Evolutionary conservation across 164 flowering plant genomes (phyloP).

Genomic region (Magnolia sinica): DNA sequence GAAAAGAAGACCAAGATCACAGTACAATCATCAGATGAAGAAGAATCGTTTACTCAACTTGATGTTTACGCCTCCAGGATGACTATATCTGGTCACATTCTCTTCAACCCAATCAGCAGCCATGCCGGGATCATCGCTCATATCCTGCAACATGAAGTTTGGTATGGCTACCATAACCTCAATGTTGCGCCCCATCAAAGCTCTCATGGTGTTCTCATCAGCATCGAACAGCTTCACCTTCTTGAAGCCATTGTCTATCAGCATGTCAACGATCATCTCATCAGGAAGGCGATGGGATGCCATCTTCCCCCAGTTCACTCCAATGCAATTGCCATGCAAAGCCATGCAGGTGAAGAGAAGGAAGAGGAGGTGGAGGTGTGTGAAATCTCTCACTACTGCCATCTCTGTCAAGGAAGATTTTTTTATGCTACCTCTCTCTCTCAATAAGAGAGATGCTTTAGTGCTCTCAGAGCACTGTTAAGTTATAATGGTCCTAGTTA

Average conservation of each 20-base stretch:
- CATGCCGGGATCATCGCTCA: slow-evolving; percentile 35
- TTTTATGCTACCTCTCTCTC: too few species aligned
- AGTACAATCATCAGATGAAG: neutral
- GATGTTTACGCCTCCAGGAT: slow-evolving; percentile 74
- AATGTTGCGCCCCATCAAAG: slow-evolving; percentile 60
- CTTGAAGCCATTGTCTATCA: slow-evolving; percentile 59
- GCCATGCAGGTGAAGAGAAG: slow-evolving; percentile 18
- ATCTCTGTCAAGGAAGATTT: too few species aligned
- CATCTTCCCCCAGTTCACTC: slow-evolving; percentile 92
- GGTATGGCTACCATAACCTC: slow-evolving; percentile 90
- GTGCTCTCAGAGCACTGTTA: too few species aligned
- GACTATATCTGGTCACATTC: slow-evolving; percentile 61
- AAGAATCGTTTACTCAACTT: slow-evolving; percentile 30
- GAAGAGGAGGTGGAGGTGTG: slow-evolving; percentile 1
- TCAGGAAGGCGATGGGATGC: slow-evolving; percentile 67
- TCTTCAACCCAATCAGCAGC: slow-evolving; percentile 77
- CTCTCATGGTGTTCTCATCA: slow-evolving; percentile 50
- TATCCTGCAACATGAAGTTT: slow-evolving; percentile 57
- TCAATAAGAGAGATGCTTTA: too few species aligned
- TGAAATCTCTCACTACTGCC: neutral
- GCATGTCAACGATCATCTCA: slow-evolving; percentile 63
- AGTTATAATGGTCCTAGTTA: too few species aligned
- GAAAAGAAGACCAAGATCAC: neutral
- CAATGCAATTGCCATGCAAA: slow-evolving; percentile 32
- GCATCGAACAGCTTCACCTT: slow-evolving; percentile 90